Conservation (phyloP, 148 eudicot species). For the Pouteria glomerata region DNA sequence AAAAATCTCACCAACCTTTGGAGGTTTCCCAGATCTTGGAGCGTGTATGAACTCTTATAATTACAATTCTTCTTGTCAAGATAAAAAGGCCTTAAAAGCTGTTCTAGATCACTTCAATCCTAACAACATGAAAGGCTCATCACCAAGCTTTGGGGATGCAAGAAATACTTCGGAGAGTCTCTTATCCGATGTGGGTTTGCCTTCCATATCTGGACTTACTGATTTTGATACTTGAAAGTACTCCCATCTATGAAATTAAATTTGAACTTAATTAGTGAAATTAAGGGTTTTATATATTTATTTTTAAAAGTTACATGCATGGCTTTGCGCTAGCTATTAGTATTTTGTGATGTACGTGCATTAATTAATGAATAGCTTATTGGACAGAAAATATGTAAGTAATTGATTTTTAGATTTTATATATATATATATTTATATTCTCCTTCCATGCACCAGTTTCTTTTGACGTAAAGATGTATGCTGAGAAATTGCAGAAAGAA, state of each 20-base stretch:
- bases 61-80: slow-evolving; percentile 38
- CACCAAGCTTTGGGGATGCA: slow-evolving; percentile 41
- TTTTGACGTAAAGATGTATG: too few relatives aligned
- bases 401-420: too few relatives aligned
- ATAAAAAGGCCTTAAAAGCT: slow-evolving; percentile 43
- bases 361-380: neutral
- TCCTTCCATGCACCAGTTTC: too few relatives aligned
- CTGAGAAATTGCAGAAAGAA: neutral
- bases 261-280: neutral
- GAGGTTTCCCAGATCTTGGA: slow-evolving; percentile 7
- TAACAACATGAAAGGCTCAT: slow-evolving; percentile 20
- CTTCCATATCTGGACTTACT: slow-evolving; percentile 51
- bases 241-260: too few relatives aligned
- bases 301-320: neutral
- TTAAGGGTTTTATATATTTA: neutral
- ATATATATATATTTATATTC: too few relatives aligned
- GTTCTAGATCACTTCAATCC: slow-evolving; percentile 47
- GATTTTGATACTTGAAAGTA: slow-evolving; percentile 4
- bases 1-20: slow-evolving; percentile 7
- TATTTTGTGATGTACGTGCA: neutral
- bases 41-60: slow-evolving; percentile 12
- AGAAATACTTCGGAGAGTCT: slow-evolving; percentile 53
- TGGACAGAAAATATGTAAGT: neutral
- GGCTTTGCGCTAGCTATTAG: neutral
- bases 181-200: slow-evolving; percentile 52